Evolutionary conservation across 768 basidiomycete species (phyloP).

Genomic region (Amanita polypyramis): DNA sequence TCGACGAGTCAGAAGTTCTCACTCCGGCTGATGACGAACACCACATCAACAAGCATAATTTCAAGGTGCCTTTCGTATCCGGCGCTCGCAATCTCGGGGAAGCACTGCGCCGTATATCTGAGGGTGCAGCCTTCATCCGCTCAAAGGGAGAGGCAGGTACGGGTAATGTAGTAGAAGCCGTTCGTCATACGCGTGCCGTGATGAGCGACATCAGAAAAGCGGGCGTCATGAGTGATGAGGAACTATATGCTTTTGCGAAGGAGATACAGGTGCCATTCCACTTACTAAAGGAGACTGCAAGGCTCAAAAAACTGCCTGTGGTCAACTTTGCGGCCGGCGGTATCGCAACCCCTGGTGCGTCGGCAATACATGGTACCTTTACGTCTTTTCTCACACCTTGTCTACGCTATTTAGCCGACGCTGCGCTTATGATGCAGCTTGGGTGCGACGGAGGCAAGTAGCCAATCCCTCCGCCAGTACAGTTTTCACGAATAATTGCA

Average conservation of each 20-base stretch:
- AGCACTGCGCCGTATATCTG: constrained; percentile 90
- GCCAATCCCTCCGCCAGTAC: background rate
- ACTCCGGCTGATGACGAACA: constrained; percentile 94
- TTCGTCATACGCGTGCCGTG: constrained; percentile 82
- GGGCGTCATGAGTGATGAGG: constrained; percentile 86
- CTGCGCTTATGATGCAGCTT: constrained; percentile 98
- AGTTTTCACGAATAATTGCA: constrained; percentile 17
- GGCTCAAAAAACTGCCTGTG: constrained; percentile 85
- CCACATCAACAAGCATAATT: constrained; percentile 94
- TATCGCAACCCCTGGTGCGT: constrained; percentile 77
- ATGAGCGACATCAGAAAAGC: constrained; percentile 78
- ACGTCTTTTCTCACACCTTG: constrained; percentile 9
- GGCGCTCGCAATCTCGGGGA: constrained; percentile 94
- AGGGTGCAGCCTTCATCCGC: constrained; percentile 97
- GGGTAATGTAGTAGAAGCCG: constrained; percentile 88
- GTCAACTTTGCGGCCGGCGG: constrained; percentile 97
- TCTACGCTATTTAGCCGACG: constrained; percentile 53
- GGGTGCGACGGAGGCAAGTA: constrained; percentile 88
- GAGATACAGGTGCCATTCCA: constrained; percentile 92
- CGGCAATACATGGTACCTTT: background rate
- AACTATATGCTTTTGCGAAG: constrained; percentile 88
- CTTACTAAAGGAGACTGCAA: constrained; percentile 90
- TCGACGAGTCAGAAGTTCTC: constrained; percentile 90
- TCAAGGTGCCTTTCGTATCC: constrained; percentile 94
- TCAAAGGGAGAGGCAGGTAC: constrained; percentile 93